Evolutionary conservation across 2,329 filamentous ascomycete species (phyloP).

Genomic region (Alternaria consortialis): DNA sequence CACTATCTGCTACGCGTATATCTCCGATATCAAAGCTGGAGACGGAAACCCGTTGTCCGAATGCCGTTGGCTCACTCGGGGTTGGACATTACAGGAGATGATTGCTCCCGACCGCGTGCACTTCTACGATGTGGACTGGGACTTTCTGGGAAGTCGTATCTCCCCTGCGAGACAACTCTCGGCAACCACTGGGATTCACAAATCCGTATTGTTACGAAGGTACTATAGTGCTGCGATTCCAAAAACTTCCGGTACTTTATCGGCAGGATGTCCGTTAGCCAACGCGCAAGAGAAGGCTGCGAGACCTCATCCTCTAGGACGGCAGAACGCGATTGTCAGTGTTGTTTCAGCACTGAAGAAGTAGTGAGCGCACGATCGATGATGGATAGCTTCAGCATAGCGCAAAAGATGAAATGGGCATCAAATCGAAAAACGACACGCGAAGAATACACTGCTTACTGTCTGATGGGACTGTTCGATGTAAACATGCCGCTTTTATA

Average conservation of each 20-base stretch:
- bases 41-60: accelerated
- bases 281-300: no score
- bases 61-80: slow-evolving; percentile 26
- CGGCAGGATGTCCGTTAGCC: no score
- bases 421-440: slow-evolving; percentile 10
- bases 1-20: slow-evolving; percentile 22
- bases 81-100: slow-evolving; percentile 30
- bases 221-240: no score
- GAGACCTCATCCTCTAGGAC: no score
- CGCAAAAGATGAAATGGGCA: slow-evolving; percentile 3
- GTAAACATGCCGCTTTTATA: slow-evolving; percentile 31
- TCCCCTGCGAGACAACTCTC: background rate
- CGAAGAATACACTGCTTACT: slow-evolving; percentile 29
- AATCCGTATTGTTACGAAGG: background rate
- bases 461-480: slow-evolving; percentile 30
- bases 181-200: background rate
- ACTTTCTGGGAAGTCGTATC: slow-evolving; percentile 19
- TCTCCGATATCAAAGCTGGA: slow-evolving; percentile 3
- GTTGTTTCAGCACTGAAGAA: background rate
- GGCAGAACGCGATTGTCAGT: background rate
- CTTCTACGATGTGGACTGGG: slow-evolving; percentile 18
- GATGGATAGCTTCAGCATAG: no score
- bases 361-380: no score
- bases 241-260: no score
- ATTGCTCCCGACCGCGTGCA: slow-evolving; percentile 19